These are phyloP conservation scores for Vicia faba DNA, from an alignment of 306 rosid species.

Conservation along the genomic window DNA sequence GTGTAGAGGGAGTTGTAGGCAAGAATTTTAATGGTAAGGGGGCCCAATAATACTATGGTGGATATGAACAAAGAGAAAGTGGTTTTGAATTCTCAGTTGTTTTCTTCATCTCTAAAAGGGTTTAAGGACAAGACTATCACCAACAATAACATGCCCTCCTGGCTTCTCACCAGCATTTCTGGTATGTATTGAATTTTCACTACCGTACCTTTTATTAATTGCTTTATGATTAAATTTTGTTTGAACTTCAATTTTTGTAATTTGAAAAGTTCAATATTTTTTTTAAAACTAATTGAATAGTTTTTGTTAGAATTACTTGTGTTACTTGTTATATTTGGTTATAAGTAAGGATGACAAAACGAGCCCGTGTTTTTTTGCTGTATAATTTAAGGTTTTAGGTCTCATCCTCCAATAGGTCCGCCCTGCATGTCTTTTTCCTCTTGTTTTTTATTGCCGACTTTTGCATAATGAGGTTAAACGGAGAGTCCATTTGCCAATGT, in stretches of 20 bases:
- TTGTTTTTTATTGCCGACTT: too few relatives aligned
- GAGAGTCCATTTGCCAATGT: too few relatives aligned
- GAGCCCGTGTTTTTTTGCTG: too few relatives aligned
- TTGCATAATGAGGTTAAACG: too few relatives aligned
- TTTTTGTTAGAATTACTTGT: too few relatives aligned
- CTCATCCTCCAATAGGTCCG: too few relatives aligned
- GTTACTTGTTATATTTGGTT: too few relatives aligned
- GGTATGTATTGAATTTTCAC: constrained; percentile 49
- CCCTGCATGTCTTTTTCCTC: too few relatives aligned
- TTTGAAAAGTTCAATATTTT: background rate
- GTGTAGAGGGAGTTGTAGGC: constrained; percentile 24
- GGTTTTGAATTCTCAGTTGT: constrained; percentile 30
- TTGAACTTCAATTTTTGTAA: background rate
- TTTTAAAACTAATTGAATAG: background rate
- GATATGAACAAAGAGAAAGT: constrained; percentile 35
- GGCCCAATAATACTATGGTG: constrained; percentile 28
- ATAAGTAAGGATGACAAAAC: too few relatives aligned
- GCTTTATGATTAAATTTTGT: background rate
- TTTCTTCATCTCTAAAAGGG: constrained; percentile 37
- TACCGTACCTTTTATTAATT: constrained; percentile 1
- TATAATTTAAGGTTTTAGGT: too few relatives aligned
- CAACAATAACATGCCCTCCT: constrained; percentile 46
- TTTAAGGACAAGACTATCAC: constrained; percentile 34
- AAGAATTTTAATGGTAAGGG: constrained; percentile 38
- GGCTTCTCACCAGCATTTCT: constrained; percentile 54